A percentile compares a stretch with the other conserved stretches of the same genome.
Conservation (phyloP, 208 protist species). For the Novymonas esmeraldas region DNA sequence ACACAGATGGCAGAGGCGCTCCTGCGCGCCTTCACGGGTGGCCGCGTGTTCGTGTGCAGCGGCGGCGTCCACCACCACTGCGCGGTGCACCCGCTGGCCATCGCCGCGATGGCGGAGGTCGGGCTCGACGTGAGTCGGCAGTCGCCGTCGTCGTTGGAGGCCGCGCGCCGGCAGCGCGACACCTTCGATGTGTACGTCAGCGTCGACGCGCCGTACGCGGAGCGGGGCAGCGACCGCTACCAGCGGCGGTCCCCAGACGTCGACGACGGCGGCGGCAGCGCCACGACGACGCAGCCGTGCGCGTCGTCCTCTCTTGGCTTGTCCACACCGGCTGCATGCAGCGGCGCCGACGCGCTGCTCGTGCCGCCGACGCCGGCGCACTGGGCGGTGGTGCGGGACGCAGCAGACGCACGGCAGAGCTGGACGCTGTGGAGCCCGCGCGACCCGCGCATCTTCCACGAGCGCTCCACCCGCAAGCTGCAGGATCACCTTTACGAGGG, state of each 20-base stretch:
- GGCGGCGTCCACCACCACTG: conserved; percentile 60
- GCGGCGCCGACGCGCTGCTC: conserved; percentile 57
- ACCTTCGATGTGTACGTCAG: conserved; percentile 90
- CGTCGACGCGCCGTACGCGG: conserved; percentile 62
- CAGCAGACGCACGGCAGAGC: conserved; percentile 58
- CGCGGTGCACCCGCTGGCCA: conserved; percentile 67
- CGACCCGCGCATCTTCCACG: conserved; percentile 82
- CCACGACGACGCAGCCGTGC: not conserved
- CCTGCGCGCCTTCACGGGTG: conserved; percentile 53
- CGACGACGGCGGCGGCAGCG: too few relatives aligned
- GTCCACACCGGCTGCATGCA: too few relatives aligned
- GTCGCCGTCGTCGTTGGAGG: conserved; percentile 56
- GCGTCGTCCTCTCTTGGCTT: conserved; percentile 1
- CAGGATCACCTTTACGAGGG: conserved; percentile 90
- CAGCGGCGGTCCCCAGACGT: conserved; percentile 22
- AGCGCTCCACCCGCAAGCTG: conserved; percentile 77
- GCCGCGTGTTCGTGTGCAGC: conserved; percentile 73
- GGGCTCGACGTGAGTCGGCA: conserved; percentile 59
- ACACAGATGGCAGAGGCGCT: conserved; percentile 89
- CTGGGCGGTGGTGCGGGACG: conserved; percentile 72
- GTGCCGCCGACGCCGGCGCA: conserved; percentile 64
- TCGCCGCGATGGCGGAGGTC: conserved; percentile 53
- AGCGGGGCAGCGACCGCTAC: conserved; percentile 45
- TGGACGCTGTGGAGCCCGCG: conserved; percentile 86
- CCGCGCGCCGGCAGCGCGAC: conserved; percentile 55